A percentile compares a stretch with the other conserved stretches of the same genome.
These are phyloP conservation scores for Podaxis sp. DNA, from an alignment of 768 basidiomycete species.

Conservation along the genomic window DNA sequence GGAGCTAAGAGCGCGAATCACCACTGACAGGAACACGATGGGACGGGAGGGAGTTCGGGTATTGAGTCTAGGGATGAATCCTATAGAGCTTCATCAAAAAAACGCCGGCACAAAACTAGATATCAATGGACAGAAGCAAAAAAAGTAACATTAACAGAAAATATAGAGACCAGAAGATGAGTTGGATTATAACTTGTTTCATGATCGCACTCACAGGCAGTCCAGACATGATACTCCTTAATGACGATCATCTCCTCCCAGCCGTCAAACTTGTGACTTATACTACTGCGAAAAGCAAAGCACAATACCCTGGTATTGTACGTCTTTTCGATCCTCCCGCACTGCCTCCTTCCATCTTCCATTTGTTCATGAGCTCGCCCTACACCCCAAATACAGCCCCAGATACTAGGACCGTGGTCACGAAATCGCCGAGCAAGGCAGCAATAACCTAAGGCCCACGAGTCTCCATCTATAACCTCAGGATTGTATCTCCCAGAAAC, in stretches of 20 bases:
- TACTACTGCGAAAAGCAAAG: constrained; percentile 28
- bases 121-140: no score
- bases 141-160: no score
- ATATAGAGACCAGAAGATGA: no score
- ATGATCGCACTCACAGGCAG: constrained; percentile 13
- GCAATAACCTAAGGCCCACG: constrained; percentile 26
- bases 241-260: constrained; percentile 31
- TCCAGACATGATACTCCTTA: constrained; percentile 36
- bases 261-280: constrained; percentile 31
- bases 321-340: constrained; percentile 5
- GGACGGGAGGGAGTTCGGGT: no score
- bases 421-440: constrained; percentile 40
- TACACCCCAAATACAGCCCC: constrained; percentile 20
- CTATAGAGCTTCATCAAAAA: no score
- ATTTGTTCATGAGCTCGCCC: background rate
- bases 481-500: constrained; percentile 33
- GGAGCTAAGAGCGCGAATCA: no score
- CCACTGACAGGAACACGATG: no score
- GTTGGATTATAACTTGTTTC: no score
- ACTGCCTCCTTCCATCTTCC: background rate
- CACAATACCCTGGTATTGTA: constrained; percentile 32
- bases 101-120: no score
- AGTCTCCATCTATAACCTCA: constrained; percentile 34
- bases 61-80: no score
- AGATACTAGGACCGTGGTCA: constrained; percentile 35